Evolutionary conservation across 2,329 filamentous ascomycete genomes (phyloP).

Genomic region (Penicillium capsulatum): DNA sequence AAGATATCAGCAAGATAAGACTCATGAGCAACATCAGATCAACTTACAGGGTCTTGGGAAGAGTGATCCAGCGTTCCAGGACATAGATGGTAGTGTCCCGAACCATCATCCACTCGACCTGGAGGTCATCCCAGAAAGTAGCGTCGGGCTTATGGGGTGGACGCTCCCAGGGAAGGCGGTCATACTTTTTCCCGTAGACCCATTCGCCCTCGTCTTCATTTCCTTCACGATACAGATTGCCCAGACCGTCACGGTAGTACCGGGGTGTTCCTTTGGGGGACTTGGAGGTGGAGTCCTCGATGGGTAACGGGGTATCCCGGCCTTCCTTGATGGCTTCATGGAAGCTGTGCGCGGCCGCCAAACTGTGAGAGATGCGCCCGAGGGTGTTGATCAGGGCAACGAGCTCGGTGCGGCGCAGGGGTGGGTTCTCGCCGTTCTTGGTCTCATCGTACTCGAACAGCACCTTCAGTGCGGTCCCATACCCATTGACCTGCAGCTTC

Average conservation of each 20-base stretch:
- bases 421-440: slow-evolving; percentile 60
- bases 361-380: slow-evolving; percentile 75
- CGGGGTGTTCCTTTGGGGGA: no score
- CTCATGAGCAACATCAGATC: slow-evolving; percentile 1
- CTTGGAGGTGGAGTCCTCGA: slow-evolving; percentile 25
- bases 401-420: slow-evolving; percentile 81
- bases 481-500: slow-evolving; percentile 91
- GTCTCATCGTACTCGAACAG: slow-evolving; percentile 85
- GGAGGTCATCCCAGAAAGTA: slow-evolving; percentile 55
- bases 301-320: slow-evolving; percentile 29
- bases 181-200: slow-evolving; percentile 36
- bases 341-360: slow-evolving; percentile 73
- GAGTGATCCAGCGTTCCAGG: slow-evolving; percentile 62
- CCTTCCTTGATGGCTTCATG: slow-evolving; percentile 45
- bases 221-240: slow-evolving; percentile 36
- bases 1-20: slow-evolving; percentile 2
- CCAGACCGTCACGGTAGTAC: slow-evolving; percentile 31
- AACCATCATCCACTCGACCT: slow-evolving; percentile 61
- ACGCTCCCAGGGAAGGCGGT: slow-evolving; percentile 33
- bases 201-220: slow-evolving; percentile 41
- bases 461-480: slow-evolving; percentile 90
- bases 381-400: slow-evolving; percentile 95
- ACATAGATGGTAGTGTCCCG: slow-evolving; percentile 63
- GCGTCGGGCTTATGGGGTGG: slow-evolving; percentile 34
- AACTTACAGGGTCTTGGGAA: slow-evolving; percentile 68